phyloP scores from a whole-genome alignment of 2,329 filamentous ascomycete species.

The Neofusicoccum cordaticola region DNA sequence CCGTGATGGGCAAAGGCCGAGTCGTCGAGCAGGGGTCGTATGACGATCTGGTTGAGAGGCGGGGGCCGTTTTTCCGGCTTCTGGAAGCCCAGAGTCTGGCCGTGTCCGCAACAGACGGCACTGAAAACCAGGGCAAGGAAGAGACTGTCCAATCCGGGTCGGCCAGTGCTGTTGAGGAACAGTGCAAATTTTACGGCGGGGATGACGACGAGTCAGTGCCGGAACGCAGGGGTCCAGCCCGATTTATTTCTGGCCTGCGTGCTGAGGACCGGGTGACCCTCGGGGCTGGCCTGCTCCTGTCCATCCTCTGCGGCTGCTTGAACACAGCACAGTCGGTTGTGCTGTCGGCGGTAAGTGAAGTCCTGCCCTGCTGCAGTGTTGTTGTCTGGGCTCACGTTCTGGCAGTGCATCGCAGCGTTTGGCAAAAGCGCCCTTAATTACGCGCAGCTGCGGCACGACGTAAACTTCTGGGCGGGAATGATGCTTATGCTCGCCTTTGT shows the following conservation, averaged over 20 bases:
- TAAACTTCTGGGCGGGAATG: constrained; percentile 16
- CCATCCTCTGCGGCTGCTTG: constrained; percentile 73
- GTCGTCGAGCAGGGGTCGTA: constrained; percentile 93
- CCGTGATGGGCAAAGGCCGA: constrained; percentile 81
- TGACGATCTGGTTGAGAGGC: constrained; percentile 67
- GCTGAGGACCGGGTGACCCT: not conserved
- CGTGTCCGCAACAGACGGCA: not conserved
- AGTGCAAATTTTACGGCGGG: not conserved
- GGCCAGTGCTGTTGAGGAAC: not conserved
- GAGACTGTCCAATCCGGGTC: not conserved
- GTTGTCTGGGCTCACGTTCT: not conserved
- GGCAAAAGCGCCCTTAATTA: constrained; percentile 1
- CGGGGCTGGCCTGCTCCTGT: constrained; percentile 66
- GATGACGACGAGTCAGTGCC: too few relatives aligned
- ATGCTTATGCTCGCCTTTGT: constrained; percentile 16
- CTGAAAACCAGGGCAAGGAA: too few relatives aligned
- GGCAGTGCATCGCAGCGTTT: constrained; percentile 5
- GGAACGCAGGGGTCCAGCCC: not conserved
- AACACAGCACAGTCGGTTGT: constrained; percentile 70
- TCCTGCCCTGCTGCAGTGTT: not conserved
- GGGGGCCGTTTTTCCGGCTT: constrained; percentile 76
- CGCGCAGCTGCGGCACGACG: not conserved
- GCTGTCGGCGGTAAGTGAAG: not conserved
- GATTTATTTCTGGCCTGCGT: not conserved
- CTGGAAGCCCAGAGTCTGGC: constrained; percentile 75